A percentile compares a stretch with the other conserved stretches of the same genome.
These are phyloP conservation scores for Luvunga scandens DNA, from an alignment of 345 rosid species.

Conservation along the genomic window DNA sequence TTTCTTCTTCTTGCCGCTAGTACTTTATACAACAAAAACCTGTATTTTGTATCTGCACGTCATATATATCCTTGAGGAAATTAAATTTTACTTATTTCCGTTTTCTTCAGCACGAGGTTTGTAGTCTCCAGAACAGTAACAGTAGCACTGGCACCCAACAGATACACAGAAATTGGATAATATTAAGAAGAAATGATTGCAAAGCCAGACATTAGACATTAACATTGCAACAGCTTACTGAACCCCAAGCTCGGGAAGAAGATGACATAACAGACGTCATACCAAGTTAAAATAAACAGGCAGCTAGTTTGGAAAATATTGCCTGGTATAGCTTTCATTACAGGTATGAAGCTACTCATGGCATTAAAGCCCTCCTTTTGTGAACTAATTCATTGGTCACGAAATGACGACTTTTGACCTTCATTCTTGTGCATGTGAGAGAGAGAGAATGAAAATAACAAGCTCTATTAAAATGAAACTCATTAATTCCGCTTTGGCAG, in stretches of 20 bases:
- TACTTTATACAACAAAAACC: too few species aligned
- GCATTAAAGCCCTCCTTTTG: neutral
- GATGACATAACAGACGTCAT: neutral
- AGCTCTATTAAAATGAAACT: neutral
- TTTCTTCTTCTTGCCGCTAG: too few species aligned
- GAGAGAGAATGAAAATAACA: neutral
- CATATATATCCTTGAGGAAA: too few species aligned
- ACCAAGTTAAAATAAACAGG: neutral
- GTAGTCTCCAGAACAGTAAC: too few species aligned
- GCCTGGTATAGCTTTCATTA: too few species aligned
- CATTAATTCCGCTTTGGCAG: neutral
- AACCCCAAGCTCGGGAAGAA: neutral
- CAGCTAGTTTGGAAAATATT: too few species aligned
- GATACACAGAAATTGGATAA: neutral
- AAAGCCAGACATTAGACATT: neutral
- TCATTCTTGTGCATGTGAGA: too few species aligned
- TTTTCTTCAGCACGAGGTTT: neutral
- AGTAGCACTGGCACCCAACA: too few species aligned
- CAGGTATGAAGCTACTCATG: neutral
- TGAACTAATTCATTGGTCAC: neutral
- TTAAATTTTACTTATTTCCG: neutral
- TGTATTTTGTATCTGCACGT: neutral
- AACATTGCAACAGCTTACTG: neutral
- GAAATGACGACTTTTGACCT: neutral
- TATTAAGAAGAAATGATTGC: neutral